Evolutionary conservation across 208 protist species (phyloP), one percentile per base, ranked within the genome.

Genomic region (Leishmania gerbilli): DNA sequence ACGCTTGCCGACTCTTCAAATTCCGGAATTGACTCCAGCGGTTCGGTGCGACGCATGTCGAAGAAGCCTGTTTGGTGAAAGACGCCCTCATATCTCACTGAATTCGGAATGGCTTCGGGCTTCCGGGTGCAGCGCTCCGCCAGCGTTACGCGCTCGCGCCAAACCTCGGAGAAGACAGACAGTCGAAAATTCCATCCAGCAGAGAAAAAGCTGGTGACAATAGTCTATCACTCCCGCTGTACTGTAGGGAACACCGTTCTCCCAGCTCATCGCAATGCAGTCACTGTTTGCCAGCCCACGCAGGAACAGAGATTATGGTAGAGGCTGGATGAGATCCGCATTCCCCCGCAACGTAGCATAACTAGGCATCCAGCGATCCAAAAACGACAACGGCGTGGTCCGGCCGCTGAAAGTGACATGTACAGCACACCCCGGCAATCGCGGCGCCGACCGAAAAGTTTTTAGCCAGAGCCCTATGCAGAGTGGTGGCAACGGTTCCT

Each of bases 131-230:
- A 87, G 47, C 79, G 76, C 15, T 77, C 56, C 4, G 81, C 77
- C 17, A 87, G 67, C 24, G 77, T 80, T 21, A 65, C 58, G 68
- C 79, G 84, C 31, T 87, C 77, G 37, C 55, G 60, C 17, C 34
- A 51, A 40, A 81, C 77, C 24, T 77, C 75, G 0, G 64, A 21
- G 49, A 84, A 85, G 6, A 55, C 47, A 56, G 64, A 56, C 4
- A 77, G 87, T 0, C 77, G 53, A 8, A 79, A 89, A 45, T 77
- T 77, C 77, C 76, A 87, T 75, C 77, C 51, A 87, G 71, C 79
- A 87, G 53, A 77, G 65, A n/a, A 87, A 74, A 21, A 77, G 4
- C 84, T 37, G 2, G 45, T 77, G 81, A 47, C 42, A 85, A 55
- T 82, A 79, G 40, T 79, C 62, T 53, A 60, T 37, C 62, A 84